Evolutionary conservation across 352 stramenopile genomes (phyloP), one percentile per base, ranked within the genome.

Genomic region (Elongisporangium undulatum): DNA sequence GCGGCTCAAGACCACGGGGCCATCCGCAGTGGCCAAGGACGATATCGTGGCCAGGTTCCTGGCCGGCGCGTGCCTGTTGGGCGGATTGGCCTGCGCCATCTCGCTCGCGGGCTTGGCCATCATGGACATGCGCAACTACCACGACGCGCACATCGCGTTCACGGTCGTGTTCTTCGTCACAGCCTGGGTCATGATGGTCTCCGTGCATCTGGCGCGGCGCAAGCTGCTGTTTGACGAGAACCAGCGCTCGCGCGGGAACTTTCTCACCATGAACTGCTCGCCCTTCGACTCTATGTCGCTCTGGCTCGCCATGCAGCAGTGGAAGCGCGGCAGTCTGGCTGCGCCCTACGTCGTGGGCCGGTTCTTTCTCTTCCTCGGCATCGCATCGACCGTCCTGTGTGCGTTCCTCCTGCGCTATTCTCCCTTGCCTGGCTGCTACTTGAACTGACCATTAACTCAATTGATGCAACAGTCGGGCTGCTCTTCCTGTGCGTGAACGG

Each of bases 401-500:
- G 82, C 38, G 78, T 75, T 51, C 4, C 29, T 41, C 29, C 29
- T 45, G 2, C 12, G 49, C n/a, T 62, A 13, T 12, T 50, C 51
- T 15, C 3, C 17, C n/a, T 24, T 24, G 17, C 13, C 3, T 56
- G 0, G 29, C 50, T 48, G 3, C 13, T n/a, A n/a, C n/a, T n/a
- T n/a, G n/a, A n/a, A n/a, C n/a, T n/a, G n/a, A n/a, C n/a, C n/a
- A n/a, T n/a, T n/a, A n/a, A n/a, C n/a, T n/a, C n/a, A n/a, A n/a
- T n/a, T n/a, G n/a, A n/a, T n/a, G n/a, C n/a, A n/a, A n/a, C 29
- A 95, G 86, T 95, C 65, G 79, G 50, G 1, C 61, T 94, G 45
- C 74, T 90, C 7, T 95, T 91, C 58, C 56, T 92, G 34, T 92
- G 81, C n/a, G 86, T 90, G 1, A 92, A 95, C 58, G 81, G 77